phyloP scores from a whole-genome alignment of 805 yeast species.

The Huiozyma naganishii region DNA sequence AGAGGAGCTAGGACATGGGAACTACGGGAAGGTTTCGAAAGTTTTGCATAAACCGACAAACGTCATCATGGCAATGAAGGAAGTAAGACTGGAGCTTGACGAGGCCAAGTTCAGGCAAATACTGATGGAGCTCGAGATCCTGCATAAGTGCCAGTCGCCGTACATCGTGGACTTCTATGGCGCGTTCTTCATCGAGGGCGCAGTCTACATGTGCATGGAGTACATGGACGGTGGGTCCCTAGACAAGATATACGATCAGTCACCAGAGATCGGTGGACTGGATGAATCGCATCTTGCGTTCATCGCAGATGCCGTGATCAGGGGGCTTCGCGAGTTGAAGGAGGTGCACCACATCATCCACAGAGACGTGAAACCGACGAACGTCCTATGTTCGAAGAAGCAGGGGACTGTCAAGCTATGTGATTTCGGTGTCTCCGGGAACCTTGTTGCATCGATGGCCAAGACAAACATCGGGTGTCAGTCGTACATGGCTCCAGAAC shows the following conservation, averaged over 20 bases:
- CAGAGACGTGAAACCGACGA: conserved; percentile 94
- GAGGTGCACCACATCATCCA: conserved; percentile 89
- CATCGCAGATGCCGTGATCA: conserved; percentile 67
- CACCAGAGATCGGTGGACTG: conserved; percentile 40
- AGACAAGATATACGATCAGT: conserved; percentile 65
- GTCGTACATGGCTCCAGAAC: conserved; percentile 97
- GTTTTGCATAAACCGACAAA: conserved; percentile 90
- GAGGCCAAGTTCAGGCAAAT: conserved; percentile 91
- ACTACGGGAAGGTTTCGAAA: conserved; percentile 91
- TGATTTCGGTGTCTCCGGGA: conserved; percentile 95
- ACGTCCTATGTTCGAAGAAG: conserved; percentile 65
- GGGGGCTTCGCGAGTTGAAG: conserved; percentile 74
- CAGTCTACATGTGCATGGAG: conserved; percentile 97
- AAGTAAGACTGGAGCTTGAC: conserved; percentile 84
- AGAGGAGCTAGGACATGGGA: conserved; percentile 89
- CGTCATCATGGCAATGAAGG: conserved; percentile 94
- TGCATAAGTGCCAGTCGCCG: conserved; percentile 84
- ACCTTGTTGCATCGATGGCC: conserved; percentile 87
- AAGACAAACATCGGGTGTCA: conserved; percentile 96
- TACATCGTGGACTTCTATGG: conserved; percentile 94
- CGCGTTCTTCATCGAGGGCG: conserved; percentile 94
- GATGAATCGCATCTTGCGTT: conserved; percentile 74
- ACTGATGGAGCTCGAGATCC: conserved; percentile 87
- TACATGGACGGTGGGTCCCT: conserved; percentile 95
- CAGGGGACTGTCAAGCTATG: conserved; percentile 82